phyloP scores from a whole-genome alignment of 108 stramenopile genomes.

The Cyclotella baltica region DNA sequence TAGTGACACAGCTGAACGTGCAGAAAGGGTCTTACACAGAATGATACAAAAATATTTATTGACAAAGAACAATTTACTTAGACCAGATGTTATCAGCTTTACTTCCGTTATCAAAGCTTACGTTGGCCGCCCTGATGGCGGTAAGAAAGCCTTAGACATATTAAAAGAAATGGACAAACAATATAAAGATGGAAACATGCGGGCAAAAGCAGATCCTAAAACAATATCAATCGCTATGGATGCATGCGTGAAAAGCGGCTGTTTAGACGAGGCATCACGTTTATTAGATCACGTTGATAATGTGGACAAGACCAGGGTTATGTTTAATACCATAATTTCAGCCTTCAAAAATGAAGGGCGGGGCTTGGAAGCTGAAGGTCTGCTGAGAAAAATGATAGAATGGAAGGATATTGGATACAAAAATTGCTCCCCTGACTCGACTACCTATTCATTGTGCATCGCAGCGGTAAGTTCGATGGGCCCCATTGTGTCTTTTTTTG shows the following conservation, averaged over 20 bases:
- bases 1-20: conserved; percentile 32
- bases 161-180: conserved; percentile 51
- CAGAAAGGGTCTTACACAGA: conserved; percentile 44
- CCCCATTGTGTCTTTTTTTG: not conserved
- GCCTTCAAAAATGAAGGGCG: conserved; percentile 51
- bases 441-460: conserved; percentile 44
- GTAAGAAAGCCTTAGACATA: conserved; percentile 40
- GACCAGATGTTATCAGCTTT: conserved; percentile 55
- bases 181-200: conserved; percentile 36
- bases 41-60: conserved; percentile 32
- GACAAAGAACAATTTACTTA: conserved; percentile 30
- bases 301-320: conserved; percentile 32
- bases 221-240: conserved; percentile 48
- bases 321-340: conserved; percentile 48
- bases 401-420: conserved; percentile 26
- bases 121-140: conserved; percentile 43
- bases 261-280: conserved; percentile 23
- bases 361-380: conserved; percentile 33
- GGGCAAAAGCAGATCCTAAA: conserved; percentile 45
- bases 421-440: conserved; percentile 37
- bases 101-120: conserved; percentile 53
- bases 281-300: conserved; percentile 39
- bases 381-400: conserved; percentile 43
- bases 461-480: conserved; percentile 30
- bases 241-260: conserved; percentile 52